Evolutionary conservation across 306 rosid species (phyloP).

Genomic region (Corylus avellana): DNA sequence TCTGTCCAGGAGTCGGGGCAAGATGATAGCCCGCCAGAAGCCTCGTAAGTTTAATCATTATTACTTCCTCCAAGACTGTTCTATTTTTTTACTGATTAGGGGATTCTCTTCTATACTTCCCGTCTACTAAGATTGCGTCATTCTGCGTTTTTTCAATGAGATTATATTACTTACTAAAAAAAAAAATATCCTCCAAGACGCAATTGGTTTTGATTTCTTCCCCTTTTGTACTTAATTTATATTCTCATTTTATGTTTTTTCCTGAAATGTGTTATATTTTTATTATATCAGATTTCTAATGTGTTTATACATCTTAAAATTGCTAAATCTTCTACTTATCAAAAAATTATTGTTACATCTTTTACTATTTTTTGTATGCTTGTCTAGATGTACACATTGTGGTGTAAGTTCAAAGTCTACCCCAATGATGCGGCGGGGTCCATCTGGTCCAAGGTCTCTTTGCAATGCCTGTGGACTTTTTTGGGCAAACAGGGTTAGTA

Average conservation of each 20-base stretch:
- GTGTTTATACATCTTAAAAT: neutral
- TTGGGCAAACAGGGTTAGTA: constrained; percentile 92
- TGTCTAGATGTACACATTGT: constrained; percentile 78
- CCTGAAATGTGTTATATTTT: neutral
- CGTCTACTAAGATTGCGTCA: too few species aligned
- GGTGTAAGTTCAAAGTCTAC: constrained; percentile 87
- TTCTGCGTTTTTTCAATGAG: too few species aligned
- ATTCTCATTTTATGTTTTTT: neutral
- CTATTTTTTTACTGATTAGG: too few species aligned
- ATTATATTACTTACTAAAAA: too few species aligned
- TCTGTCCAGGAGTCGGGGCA: constrained; percentile 71
- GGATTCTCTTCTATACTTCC: too few species aligned
- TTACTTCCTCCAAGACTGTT: neutral
- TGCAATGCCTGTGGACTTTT: constrained; percentile 98
- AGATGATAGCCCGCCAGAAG: constrained; percentile 66
- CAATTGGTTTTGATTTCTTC: constrained; percentile 8
- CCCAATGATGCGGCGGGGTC: constrained; percentile 99
- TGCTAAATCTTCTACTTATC: constrained; percentile 13
- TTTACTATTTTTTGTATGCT: constrained; percentile 24
- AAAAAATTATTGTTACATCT: neutral
- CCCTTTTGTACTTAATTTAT: neutral
- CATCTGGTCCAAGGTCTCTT: constrained; percentile 90
- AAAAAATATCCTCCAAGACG: neutral
- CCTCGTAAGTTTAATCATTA: constrained; percentile 60
- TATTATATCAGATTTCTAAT: too few species aligned